Conservation (phyloP, 139 green algal genomes). For the Chlamydomonas asymmetrica region DNA sequence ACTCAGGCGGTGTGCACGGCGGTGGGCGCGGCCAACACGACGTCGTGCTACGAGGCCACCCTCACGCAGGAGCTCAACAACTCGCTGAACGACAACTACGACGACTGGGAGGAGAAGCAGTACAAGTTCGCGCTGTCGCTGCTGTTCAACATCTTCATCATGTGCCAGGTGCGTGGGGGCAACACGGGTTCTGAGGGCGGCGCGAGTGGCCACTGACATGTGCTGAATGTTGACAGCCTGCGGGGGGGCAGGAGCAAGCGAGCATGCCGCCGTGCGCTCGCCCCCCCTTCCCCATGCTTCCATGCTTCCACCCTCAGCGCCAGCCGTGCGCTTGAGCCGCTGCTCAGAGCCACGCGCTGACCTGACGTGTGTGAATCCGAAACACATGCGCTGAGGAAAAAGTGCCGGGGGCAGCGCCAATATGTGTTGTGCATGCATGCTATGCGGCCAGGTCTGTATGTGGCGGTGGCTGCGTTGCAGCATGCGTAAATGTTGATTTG, state of each 20-base stretch:
- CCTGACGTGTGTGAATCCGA: no score
- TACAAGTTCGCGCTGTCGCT: constrained; percentile 34
- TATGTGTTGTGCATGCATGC: no score
- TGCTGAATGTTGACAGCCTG: no score
- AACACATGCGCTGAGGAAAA: no score
- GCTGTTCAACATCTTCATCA: constrained; percentile 89
- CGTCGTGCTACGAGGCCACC: neutral
- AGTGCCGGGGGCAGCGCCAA: no score
- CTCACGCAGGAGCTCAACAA: neutral
- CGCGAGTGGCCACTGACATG: no score
- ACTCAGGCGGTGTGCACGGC: constrained; percentile 2
- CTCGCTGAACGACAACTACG: constrained; percentile 12
- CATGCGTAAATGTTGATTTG: neutral
- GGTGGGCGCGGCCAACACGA: neutral
- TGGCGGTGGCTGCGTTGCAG: neutral
- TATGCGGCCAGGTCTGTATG: neutral
- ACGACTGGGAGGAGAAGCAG: constrained; percentile 20
- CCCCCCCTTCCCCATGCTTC: no score
- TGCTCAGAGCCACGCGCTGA: no score
- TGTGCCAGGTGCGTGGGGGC: constrained; percentile 60
- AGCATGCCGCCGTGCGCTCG: no score
- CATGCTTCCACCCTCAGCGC: no score
- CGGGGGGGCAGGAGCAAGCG: no score
- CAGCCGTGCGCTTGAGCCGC: no score
- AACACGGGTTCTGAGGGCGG: neutral